Evolutionary conservation across 2,329 filamentous ascomycete species (phyloP).

Genomic region (Aspergillus brasiliensis): DNA sequence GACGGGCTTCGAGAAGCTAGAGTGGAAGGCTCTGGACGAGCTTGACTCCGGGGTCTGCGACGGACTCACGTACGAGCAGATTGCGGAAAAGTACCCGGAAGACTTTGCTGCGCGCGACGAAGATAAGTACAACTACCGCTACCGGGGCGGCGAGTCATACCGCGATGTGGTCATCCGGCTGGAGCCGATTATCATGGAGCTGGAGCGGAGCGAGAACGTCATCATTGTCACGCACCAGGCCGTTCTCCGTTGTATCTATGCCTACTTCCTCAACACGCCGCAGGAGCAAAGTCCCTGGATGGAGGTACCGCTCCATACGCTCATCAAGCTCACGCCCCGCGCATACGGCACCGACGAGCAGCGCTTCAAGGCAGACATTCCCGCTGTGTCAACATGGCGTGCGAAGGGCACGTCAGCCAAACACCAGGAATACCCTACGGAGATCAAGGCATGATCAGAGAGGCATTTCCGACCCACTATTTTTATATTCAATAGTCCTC

Average conservation of each 20-base stretch:
- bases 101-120: conserved; percentile 95
- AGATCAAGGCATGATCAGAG: conserved; percentile 18
- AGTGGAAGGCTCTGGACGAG: conserved; percentile 98
- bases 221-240: conserved; percentile 98
- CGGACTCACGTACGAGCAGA: conserved; percentile 92
- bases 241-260: conserved; percentile 94
- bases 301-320: conserved; percentile 92
- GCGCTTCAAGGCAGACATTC: conserved; percentile 85
- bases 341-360: conserved; percentile 93
- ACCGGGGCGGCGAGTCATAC: conserved; percentile 93
- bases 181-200: conserved; percentile 99
- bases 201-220: conserved; percentile 94
- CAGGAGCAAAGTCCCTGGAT: conserved; percentile 96
- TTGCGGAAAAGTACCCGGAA: conserved; percentile 85
- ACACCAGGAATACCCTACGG: conserved; percentile 61
- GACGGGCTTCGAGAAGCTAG: conserved; percentile 79
- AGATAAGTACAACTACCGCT: conserved; percentile 99
- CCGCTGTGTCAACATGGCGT: conserved; percentile 93
- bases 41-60: conserved; percentile 96
- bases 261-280: conserved; percentile 97
- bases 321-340: conserved; percentile 93
- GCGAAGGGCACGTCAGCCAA: conserved; percentile 91
- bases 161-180: conserved; percentile 96
- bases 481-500: not conserved
- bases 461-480: not conserved